Conservation (phyloP, 257 asterid species). For the Nicotiana tomentosiformis region DNA sequence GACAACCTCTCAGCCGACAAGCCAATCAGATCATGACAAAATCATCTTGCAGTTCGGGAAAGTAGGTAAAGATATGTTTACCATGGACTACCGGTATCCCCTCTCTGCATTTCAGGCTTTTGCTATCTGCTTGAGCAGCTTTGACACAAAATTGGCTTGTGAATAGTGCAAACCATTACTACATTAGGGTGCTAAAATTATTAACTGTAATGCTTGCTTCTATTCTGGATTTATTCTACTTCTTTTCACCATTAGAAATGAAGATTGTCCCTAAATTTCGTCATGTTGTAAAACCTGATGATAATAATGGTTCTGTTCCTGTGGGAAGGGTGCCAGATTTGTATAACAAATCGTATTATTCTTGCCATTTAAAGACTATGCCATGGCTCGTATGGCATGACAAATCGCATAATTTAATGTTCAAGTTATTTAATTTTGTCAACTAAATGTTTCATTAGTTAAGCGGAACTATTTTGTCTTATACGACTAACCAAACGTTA, state of each 20-base stretch:
- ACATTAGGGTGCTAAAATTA: conserved; percentile 8
- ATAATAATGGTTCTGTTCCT: not conserved
- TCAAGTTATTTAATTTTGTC: no score
- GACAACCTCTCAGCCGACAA: conserved; percentile 36
- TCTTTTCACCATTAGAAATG: conserved; percentile 6
- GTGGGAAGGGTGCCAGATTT: not conserved
- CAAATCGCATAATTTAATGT: no score
- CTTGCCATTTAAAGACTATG: not conserved
- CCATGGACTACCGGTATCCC: conserved; percentile 91
- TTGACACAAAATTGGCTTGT: conserved; percentile 92
- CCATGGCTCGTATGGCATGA: no score
- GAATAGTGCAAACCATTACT: conserved; percentile 35
- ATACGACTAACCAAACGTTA: no score
- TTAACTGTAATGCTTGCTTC: not conserved
- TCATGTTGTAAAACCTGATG: not conserved
- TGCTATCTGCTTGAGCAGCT: conserved; percentile 90
- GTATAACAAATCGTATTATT: not conserved
- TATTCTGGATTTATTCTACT: conserved; percentile 8
- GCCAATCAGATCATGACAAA: conserved; percentile 76
- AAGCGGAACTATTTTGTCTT: no score
- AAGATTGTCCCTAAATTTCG: conserved; percentile 1
- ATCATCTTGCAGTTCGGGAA: conserved; percentile 82
- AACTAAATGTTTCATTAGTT: no score
- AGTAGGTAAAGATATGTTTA: conserved; percentile 85
- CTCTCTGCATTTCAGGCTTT: conserved; percentile 87